phyloP scores from a whole-genome alignment of 768 basidiomycete genomes.

The Serendipita sp. region DNA sequence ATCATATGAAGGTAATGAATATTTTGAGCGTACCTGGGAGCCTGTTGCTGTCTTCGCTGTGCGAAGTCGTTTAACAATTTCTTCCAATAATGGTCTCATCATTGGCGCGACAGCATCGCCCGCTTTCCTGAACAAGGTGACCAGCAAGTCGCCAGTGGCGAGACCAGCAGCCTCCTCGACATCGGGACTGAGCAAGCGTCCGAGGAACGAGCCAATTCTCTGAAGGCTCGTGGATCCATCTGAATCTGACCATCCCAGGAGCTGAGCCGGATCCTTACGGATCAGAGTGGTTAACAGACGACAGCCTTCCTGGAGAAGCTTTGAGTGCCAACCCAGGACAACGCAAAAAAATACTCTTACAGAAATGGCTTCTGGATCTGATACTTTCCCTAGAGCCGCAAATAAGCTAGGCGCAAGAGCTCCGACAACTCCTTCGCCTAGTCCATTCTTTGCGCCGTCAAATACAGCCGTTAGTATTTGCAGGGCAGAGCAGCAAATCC shows the following conservation, averaged over 20 bases:
- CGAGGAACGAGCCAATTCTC: constrained; percentile 58
- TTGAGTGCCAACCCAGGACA: background rate
- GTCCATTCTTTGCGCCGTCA: constrained; percentile 37
- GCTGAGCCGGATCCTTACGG: constrained; percentile 71
- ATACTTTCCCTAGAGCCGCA: constrained; percentile 44
- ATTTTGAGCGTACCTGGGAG: constrained; percentile 46
- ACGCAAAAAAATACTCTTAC: constrained; percentile 14
- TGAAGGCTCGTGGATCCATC: constrained; percentile 62
- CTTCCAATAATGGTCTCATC: constrained; percentile 71
- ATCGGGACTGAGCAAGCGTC: constrained; percentile 50
- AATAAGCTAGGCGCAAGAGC: constrained; percentile 64
- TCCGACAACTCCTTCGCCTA: constrained; percentile 72
- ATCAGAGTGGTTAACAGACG: constrained; percentile 67
- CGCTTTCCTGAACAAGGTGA: constrained; percentile 76
- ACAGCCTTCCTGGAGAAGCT: constrained; percentile 44
- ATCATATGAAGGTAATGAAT: background rate
- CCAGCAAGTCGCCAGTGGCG: constrained; percentile 86
- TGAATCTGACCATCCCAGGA: constrained; percentile 57
- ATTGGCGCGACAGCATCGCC: constrained; percentile 70
- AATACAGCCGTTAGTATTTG: constrained; percentile 65
- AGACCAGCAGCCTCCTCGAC: constrained; percentile 88
- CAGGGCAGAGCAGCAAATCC: constrained; percentile 65
- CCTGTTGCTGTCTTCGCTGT: constrained; percentile 84
- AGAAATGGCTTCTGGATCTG: constrained; percentile 63
- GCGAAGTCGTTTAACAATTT: constrained; percentile 66